Evolutionary conservation across 164 flowering plant genomes (phyloP), one percentile per base, ranked within the genome.

Genomic region (Aristolochia contorta): DNA sequence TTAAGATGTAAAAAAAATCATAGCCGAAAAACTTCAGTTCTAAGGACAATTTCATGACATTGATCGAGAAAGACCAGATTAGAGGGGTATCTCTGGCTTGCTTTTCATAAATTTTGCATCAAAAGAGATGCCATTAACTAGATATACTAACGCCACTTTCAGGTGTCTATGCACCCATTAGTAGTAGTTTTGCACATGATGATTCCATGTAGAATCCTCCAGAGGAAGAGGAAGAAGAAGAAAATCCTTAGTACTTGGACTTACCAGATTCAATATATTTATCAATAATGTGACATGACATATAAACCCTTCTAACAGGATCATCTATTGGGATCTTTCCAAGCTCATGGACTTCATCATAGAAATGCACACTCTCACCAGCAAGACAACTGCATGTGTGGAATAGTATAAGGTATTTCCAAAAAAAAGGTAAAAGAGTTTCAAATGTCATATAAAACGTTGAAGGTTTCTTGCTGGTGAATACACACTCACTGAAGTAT

Each of bases 291-390:
- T 89, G 87, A 0, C 96, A 83, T 25, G 91, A 82, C 96, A 89
- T 89, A 75, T 89, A 89, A 54, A 89, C 79, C 74, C 94, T 84
- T 72, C 83, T 78, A 8, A 86, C 80, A 47, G 79, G 58, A 60
- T 89, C 94, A 65, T 74, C 71, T 1, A 61, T 33, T 30, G 87
- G 85, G 65, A 89, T 80, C 68, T 80, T 84, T 16, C 74, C 73
- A 66, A 75, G 86, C 59, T 84, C 94, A 23, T 77, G 75, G 58
- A 83, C 86, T 66, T 89, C 94, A 47, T 84, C 84, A 63, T 76
- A 86, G 69, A 89, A 89, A 77, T 85, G 89, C 9, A 85, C 81
- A 67, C 83, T 83, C 79, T 89, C 96, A 60, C 96, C 96, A 58
- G 96, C 96, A 77, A 84, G 78, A 72, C 96, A 89, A 70, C 96